phyloP scores from a whole-genome alignment of 169 alveolate species.

The Plasmodium vivax region DNA sequence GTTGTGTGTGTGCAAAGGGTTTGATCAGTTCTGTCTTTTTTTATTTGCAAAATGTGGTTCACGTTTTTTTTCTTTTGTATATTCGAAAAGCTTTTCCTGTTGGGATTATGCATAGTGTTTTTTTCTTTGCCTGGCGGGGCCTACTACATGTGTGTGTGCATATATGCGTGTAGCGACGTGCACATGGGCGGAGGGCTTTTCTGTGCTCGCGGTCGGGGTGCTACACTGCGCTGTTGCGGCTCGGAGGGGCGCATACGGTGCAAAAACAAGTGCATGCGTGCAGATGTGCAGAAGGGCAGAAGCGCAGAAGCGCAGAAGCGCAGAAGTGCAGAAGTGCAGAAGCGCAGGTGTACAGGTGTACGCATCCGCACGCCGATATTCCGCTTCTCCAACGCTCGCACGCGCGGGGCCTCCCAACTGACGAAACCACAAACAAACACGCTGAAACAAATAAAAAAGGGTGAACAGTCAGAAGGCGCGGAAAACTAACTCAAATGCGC shows the following conservation, averaged over 20 bases:
- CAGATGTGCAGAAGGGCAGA: neutral
- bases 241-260: neutral
- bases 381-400: neutral
- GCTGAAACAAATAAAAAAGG: neutral
- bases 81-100: neutral
- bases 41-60: constrained; percentile 29
- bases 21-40: constrained; percentile 20
- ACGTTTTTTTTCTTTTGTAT: constrained; percentile 24
- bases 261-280: neutral
- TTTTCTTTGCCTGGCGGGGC: neutral
- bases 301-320: neutral
- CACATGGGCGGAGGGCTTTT: neutral
- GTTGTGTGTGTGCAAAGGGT: neutral
- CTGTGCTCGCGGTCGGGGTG: neutral
- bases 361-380: neutral
- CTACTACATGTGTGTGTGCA: neutral
- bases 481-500: neutral
- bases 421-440: neutral
- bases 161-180: neutral
- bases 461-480: neutral
- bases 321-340: neutral
- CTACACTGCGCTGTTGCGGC: neutral
- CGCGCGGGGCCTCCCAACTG: neutral
- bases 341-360: neutral
- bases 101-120: constrained; percentile 36